Percentiles rank a stretch among this genome's conserved stretches.
Evolutionary conservation across 2,329 filamentous ascomycete species (phyloP).

Genomic region (Penicillium palitans): DNA sequence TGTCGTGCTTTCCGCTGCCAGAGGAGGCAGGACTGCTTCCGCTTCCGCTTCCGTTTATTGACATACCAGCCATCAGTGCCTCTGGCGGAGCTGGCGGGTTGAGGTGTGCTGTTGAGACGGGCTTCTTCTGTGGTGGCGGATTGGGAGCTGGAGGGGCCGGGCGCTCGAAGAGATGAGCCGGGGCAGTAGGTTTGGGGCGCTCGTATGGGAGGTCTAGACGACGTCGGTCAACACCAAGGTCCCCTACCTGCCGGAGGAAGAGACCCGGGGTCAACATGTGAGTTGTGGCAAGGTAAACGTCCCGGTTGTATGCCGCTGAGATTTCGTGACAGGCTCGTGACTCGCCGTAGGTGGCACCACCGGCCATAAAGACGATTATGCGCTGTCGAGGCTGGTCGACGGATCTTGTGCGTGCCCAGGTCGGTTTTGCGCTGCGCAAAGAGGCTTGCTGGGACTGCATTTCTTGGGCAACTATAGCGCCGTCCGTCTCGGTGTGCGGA

Average conservation of each 20-base stretch:
- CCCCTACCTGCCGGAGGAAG: conserved; percentile 78
- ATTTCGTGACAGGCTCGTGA: conserved; percentile 86
- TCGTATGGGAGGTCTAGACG: conserved; percentile 79
- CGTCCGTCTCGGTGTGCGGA: conserved; percentile 58
- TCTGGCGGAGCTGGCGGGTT: conserved; percentile 34
- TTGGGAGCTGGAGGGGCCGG: conserved; percentile 57
- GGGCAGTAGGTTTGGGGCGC: conserved; percentile 75
- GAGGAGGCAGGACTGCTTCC: conserved; percentile 25
- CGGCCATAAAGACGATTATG: conserved; percentile 91
- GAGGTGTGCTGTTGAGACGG: conserved; percentile 22
- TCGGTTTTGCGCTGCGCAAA: conserved; percentile 86
- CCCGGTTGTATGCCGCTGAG: conserved; percentile 68
- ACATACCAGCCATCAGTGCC: conserved; percentile 40
- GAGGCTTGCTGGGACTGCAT: conserved; percentile 62
- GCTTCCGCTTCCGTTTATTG: conserved; percentile 34
- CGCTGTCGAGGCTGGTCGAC: conserved; percentile 81
- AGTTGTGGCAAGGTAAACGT: conserved; percentile 84
- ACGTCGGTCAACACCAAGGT: conserved; percentile 73
- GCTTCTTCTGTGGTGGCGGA: conserved; percentile 26
- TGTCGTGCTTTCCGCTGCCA: conserved; percentile 32
- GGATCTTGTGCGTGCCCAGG: conserved; percentile 83
- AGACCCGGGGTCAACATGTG: conserved; percentile 88
- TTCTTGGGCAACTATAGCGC: conserved; percentile 49
- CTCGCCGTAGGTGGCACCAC: conserved; percentile 92
- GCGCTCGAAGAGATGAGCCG: conserved; percentile 80